Evolutionary conservation across 768 basidiomycete species (phyloP), one percentile per base, ranked within the genome.

Genomic region (Tulasnella sp.): DNA sequence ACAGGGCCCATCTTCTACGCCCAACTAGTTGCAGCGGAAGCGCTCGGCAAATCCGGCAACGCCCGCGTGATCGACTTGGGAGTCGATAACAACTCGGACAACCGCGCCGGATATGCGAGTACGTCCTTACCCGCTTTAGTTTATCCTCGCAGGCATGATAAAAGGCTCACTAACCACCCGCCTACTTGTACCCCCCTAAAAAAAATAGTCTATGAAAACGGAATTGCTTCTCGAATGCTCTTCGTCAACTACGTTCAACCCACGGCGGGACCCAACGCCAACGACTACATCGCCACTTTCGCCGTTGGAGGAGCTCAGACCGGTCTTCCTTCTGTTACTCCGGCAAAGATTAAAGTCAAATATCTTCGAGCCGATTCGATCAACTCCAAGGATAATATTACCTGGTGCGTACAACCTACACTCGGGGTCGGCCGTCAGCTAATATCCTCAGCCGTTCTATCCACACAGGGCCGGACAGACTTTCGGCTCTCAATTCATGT

Each of bases 211-310:
- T 78, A 78, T 24, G 77, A 78, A 60, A 69, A 69, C 60, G 77
- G 77, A 4, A 42, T 42, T 22, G 77, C 77, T 11, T 72, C 77
- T 41, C 50, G 77, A 4, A n/a, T 69, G 60, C 24, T 78, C 31
- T 28, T 78, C 28, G 80, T 81, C 69, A 81, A 81, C 40, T 81
- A 48, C 69, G 60, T 81, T n/a, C 84, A 84, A 42, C 89, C 90
- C 37, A 37, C 37, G 80, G 58, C 72, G 9, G 89, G 89, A 80
- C 75, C 85, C 0, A 78, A 64, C 40, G 69, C 64, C 16, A 41
- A 44, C 31, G 80, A 80, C 58, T 81, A 72, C 60, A 34, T 64
- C 31, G 80, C 37, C 50, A 69, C 41, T 11, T 50, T 81, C 44
- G 44, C 42, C 22, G 60, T 81, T 50, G 80, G 80, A 28, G 80